Evolutionary conservation across 768 basidiomycete genomes (phyloP), one percentile per base, ranked within the genome.

Genomic region (Kwoniella europaea): DNA sequence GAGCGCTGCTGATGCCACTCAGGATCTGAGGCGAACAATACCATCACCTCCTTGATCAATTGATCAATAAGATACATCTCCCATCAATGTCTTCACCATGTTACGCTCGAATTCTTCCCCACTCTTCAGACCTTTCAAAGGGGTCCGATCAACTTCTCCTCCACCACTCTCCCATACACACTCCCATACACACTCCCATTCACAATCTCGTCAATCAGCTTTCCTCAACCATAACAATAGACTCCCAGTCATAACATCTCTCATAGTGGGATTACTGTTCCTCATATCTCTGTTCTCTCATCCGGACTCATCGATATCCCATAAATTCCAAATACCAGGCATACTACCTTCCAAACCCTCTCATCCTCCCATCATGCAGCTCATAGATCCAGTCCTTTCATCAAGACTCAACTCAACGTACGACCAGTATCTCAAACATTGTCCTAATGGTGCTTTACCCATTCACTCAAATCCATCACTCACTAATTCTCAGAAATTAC

Each of bases 291-390:
- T 66, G n/a, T 64, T 75, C 46, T 58, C 65, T 10, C 55, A 67
- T 42, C 74, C 74, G 16, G 65, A 70, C 57, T 29, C 65, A 10
- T 60, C 68, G 16, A 13, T 53, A 46, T 60, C 63, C 1, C 44
- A 50, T 27, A 52, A 54, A 24, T 69, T 71, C 59, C 74, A 72
- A 55, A 71, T 76, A 62, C 77, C 77, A 18, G 68, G 72, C 13
- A 56, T 76, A 13, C 68, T 78, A 15, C 77, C 77, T 29, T 74
- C 73, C 13, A 56, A 13, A 50, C 61, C 59, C 13, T 35, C 35
- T 35, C 35, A 35, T 35, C 42, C 24, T 62, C 5, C 57, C 10
- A 44, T 12, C 46, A 59, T 60, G 52, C 55, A 66, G 2, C 18
- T 63, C 35, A 27, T 35, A 18, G 61, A 69, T 27, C 62, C 67